Evolutionary conservation across 163 green algal genomes (phyloP).

Genomic region (Trebouxia gelatinosa): DNA sequence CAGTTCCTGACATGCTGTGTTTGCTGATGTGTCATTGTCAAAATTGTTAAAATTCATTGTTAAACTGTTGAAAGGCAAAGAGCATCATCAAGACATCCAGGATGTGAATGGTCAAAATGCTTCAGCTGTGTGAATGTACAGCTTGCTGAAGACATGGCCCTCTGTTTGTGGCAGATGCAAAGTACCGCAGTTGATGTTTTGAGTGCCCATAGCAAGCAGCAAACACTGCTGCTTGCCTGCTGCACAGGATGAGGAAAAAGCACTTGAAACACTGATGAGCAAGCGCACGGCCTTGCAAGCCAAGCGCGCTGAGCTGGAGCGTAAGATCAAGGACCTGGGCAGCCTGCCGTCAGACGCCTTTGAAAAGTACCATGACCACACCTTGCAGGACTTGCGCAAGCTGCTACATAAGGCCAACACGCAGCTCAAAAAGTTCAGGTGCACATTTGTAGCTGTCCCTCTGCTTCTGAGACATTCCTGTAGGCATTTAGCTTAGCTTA

Average conservation of each 20-base stretch:
- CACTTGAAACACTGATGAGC: constrained; percentile 65
- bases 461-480: background rate
- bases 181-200: no score
- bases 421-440: constrained; percentile 68
- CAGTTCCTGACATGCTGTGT: no score
- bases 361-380: constrained; percentile 72
- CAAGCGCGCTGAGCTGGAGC: constrained; percentile 72
- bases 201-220: no score
- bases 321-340: constrained; percentile 89
- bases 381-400: constrained; percentile 66
- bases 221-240: no score
- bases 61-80: no score
- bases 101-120: no score
- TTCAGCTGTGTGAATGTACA: no score
- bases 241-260: constrained; percentile 64
- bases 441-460: no score
- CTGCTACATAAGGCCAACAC: constrained; percentile 61
- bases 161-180: no score
- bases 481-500: background rate
- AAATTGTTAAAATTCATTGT: background rate
- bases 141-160: no score
- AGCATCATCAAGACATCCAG: no score
- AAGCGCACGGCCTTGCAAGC: constrained; percentile 54
- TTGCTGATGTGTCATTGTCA: background rate
- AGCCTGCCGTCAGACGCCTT: constrained; percentile 89